Conservation (phyloP, 2,329 filamentous ascomycete genomes). For the Pyrenochaeta sp. region DNA sequence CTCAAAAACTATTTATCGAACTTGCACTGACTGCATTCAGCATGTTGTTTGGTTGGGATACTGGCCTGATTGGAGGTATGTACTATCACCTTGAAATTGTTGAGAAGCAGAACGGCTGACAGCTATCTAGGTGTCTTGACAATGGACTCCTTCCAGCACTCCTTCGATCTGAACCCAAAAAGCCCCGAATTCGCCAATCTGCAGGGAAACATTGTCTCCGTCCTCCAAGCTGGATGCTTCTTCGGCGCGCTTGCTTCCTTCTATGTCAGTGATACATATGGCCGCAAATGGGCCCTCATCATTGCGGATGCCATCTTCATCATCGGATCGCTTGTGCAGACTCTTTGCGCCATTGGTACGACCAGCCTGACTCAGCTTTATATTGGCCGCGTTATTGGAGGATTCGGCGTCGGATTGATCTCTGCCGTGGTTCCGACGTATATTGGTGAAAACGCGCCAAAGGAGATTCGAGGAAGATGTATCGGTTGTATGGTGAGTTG, state of each 20-base stretch:
- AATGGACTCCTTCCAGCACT: constrained; percentile 55
- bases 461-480: constrained; percentile 51
- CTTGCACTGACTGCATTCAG: not conserved
- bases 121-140: constrained; percentile 48
- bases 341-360: constrained; percentile 46
- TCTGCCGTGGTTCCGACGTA: constrained; percentile 55
- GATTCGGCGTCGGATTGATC: constrained; percentile 55
- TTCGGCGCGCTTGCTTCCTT: constrained; percentile 55
- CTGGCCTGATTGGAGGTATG: constrained; percentile 41
- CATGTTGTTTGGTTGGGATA: constrained; percentile 49
- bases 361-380: constrained; percentile 51
- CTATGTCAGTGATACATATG: constrained; percentile 53
- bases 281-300: constrained; percentile 53
- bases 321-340: constrained; percentile 53
- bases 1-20: not conserved
- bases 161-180: constrained; percentile 48
- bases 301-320: constrained; percentile 54
- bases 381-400: constrained; percentile 54
- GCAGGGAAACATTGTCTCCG: constrained; percentile 56
- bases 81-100: not conserved
- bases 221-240: constrained; percentile 56
- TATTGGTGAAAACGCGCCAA: constrained; percentile 57
- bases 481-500: constrained; percentile 43
- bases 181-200: constrained; percentile 49
- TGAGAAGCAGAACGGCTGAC: not conserved